These are phyloP conservation scores for Myxozyma sirexii DNA, from an alignment of 805 yeast genomes.

Conservation along the genomic window DNA sequence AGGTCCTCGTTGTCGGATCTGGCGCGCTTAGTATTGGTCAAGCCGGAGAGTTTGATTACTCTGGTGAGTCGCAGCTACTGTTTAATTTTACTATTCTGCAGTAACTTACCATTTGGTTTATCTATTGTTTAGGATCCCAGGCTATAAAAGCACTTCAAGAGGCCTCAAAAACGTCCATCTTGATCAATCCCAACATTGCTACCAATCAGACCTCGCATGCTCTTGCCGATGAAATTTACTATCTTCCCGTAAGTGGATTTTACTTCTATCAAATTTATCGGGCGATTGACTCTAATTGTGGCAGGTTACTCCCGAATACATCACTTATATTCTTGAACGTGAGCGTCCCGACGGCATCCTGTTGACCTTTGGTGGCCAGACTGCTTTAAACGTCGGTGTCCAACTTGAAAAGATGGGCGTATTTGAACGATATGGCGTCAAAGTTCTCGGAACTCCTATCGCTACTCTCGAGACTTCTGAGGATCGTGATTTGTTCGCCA, in stretches of 20 bases:
- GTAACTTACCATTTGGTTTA: background rate
- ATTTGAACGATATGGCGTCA: slow-evolving; percentile 84
- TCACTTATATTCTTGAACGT: slow-evolving; percentile 90
- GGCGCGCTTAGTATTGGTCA: slow-evolving; percentile 99
- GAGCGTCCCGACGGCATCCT: slow-evolving; percentile 96
- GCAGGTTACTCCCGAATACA: slow-evolving; percentile 83
- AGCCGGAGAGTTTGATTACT: slow-evolving; percentile 99
- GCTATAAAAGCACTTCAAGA: slow-evolving; percentile 98
- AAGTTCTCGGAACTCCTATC: slow-evolving; percentile 97
- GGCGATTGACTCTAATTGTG: background rate
- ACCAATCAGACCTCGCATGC: slow-evolving; percentile 98
- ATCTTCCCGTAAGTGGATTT: slow-evolving; percentile 63
- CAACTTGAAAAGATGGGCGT: slow-evolving; percentile 93
- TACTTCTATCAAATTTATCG: background rate
- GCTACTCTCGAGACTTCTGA: slow-evolving; percentile 94
- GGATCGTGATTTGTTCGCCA: slow-evolving; percentile 94
- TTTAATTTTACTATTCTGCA: background rate
- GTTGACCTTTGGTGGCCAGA: slow-evolving; percentile 98
- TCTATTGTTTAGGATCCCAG: slow-evolving; percentile 63
- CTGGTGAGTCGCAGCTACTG: slow-evolving; percentile 59
- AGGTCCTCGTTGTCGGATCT: slow-evolving; percentile 91
- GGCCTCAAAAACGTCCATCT: slow-evolving; percentile 93
- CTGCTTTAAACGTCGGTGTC: slow-evolving; percentile 95
- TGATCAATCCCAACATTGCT: slow-evolving; percentile 97
- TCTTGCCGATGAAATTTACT: slow-evolving; percentile 94